A percentile compares a stretch with the other conserved stretches of the same genome.
phyloP scores from a whole-genome alignment of 306 rosid species.

The cucumber (Cucumis sativus) region DNA sequence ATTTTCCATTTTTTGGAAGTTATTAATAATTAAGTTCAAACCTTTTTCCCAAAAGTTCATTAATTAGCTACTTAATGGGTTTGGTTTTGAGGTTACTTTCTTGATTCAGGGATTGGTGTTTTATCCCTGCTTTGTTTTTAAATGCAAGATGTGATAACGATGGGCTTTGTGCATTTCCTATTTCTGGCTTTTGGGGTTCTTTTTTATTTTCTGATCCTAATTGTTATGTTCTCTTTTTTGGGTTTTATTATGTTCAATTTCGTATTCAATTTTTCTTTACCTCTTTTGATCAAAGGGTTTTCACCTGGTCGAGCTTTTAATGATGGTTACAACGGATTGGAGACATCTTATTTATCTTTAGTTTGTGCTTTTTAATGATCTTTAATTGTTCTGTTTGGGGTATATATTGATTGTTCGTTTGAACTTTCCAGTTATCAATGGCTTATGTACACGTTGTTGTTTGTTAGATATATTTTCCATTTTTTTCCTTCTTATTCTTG shows the following conservation, averaged over 20 bases:
- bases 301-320: not conserved
- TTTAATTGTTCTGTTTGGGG: not conserved
- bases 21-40: not conserved
- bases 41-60: not conserved
- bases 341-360: not conserved
- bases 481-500: not conserved
- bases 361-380: not conserved
- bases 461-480: not conserved
- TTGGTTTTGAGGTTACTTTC: not conserved
- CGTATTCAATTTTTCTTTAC: not conserved
- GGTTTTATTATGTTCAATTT: too few relatives aligned
- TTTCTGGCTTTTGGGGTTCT: not conserved
- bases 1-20: not conserved
- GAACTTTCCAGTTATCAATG: not conserved
- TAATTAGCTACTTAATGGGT: not conserved
- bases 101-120: constrained; percentile 3
- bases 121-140: not conserved
- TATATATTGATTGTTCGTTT: not conserved
- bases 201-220: not conserved
- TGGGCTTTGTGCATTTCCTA: not conserved
- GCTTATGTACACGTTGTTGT: not conserved
- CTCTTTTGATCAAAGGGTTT: not conserved
- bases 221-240: not conserved
- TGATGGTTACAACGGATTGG: not conserved
- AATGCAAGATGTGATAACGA: not conserved